Evolutionary conservation across 1,284 basidiomycete genomes (phyloP).

Genomic region (Rhodofomes roseus): DNA sequence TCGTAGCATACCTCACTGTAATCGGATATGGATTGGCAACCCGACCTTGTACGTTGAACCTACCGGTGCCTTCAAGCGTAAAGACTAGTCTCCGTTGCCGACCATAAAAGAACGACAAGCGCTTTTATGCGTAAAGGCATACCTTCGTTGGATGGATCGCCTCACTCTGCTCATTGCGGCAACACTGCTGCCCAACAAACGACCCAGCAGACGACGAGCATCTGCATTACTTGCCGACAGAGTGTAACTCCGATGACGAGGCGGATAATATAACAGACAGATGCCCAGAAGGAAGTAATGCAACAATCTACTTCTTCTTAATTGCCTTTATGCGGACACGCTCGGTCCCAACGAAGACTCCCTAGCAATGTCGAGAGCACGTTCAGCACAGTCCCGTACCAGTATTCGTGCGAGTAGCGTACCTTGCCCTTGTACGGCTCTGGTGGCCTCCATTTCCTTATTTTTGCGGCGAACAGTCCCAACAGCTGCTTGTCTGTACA

Average conservation of each 20-base stretch:
- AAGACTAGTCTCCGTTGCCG: too few species aligned
- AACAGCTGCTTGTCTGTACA: constrained; percentile 77
- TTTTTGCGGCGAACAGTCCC: constrained; percentile 86
- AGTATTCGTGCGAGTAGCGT: constrained; percentile 24
- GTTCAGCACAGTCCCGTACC: neutral
- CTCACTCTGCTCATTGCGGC: too few species aligned
- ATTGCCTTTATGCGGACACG: constrained; percentile 85
- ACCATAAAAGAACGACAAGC: too few species aligned
- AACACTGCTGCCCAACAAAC: too few species aligned
- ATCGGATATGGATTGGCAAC: neutral
- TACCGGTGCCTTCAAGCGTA: too few species aligned
- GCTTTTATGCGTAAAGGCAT: too few species aligned
- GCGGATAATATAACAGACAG: neutral
- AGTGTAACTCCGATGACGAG: neutral
- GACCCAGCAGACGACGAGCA: neutral
- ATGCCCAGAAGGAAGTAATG: constrained; percentile 7
- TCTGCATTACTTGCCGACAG: neutral
- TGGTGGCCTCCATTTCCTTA: constrained; percentile 82
- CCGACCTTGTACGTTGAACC: neutral
- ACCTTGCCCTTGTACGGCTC: constrained; percentile 99
- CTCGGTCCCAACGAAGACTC: constrained; percentile 89
- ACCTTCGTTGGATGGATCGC: too few species aligned
- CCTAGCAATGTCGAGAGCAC: constrained; percentile 48
- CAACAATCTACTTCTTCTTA: constrained; percentile 81
- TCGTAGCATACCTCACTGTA: neutral